A percentile compares a stretch with the other conserved stretches of the same genome.
These are phyloP conservation scores for Cardiospermum halicacabum DNA, from an alignment of 345 rosid genomes.

Conservation along the genomic window DNA sequence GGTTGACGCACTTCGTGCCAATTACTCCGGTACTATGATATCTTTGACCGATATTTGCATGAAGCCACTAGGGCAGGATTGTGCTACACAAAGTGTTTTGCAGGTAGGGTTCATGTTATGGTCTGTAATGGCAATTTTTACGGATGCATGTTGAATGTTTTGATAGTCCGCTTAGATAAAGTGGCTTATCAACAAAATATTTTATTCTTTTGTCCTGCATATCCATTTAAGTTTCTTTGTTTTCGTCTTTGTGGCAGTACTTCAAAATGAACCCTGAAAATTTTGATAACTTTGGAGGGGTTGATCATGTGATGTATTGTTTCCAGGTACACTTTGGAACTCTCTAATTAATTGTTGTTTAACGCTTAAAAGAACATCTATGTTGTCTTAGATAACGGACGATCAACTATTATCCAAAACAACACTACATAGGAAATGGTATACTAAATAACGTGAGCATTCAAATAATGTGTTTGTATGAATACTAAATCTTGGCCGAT, in stretches of 20 bases:
- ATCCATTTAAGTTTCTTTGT: constrained; percentile 7
- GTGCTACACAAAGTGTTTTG: constrained; percentile 90
- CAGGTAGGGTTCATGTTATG: constrained; percentile 51
- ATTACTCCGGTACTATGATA: constrained; percentile 74
- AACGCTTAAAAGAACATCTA: constrained; percentile 4
- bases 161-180: no score
- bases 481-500: neutral
- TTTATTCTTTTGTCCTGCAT: neutral
- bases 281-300: constrained; percentile 60
- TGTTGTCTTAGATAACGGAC: constrained; percentile 7
- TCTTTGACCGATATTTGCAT: constrained; percentile 86
- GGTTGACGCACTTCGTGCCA: constrained; percentile 81
- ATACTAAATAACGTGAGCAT: neutral
- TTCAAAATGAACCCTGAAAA: constrained; percentile 81
- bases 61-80: constrained; percentile 94
- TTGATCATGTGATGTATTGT: constrained; percentile 86
- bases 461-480: constrained; percentile 4
- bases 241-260: constrained; percentile 41
- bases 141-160: neutral
- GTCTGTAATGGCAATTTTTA: neutral
- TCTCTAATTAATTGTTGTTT: neutral
- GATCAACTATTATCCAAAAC: neutral
- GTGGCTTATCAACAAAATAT: constrained; percentile 3
- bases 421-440: neutral
- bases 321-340: constrained; percentile 56